Percentiles rank a stretch among this genome's conserved stretches.
phyloP scores from a whole-genome alignment of 2,329 filamentous ascomycete genomes.

The Penicillium sp. region DNA sequence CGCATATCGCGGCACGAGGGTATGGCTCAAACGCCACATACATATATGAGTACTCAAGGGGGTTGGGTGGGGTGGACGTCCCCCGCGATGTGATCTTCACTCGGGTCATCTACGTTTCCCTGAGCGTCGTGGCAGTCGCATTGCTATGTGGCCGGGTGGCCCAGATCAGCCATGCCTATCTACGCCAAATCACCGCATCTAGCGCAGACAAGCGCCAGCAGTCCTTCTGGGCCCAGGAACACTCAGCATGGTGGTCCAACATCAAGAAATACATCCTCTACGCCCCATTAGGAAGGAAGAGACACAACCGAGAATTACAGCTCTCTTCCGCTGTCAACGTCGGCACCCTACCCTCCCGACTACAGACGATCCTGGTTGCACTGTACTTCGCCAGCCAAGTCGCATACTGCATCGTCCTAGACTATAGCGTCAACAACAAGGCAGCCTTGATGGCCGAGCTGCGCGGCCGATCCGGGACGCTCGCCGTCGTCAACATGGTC shows the following conservation, averaged over 20 bases:
- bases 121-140: constrained; percentile 34
- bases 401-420: constrained; percentile 62
- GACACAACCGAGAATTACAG: constrained; percentile 74
- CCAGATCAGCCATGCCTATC: constrained; percentile 45
- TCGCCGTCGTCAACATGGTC: constrained; percentile 87
- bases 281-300: constrained; percentile 69
- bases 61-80: constrained; percentile 40
- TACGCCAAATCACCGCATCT: constrained; percentile 45
- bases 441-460: constrained; percentile 71
- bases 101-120: constrained; percentile 40
- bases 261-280: constrained; percentile 50
- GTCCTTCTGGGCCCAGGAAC: constrained; percentile 46
- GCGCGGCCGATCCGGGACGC: constrained; percentile 77
- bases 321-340: constrained; percentile 66
- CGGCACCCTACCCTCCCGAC: constrained; percentile 74
- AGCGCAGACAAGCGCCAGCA: constrained; percentile 40
- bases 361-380: constrained; percentile 68
- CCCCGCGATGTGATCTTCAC: constrained; percentile 40
- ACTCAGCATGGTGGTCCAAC: constrained; percentile 41
- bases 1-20: constrained; percentile 25
- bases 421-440: constrained; percentile 44
- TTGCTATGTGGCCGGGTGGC: constrained; percentile 43
- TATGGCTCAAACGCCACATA: constrained; percentile 40
- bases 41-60: constrained; percentile 41
- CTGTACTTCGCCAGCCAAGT: constrained; percentile 71